These are phyloP conservation scores for Aspergillus sp. DNA, from an alignment of 2,329 filamentous ascomycete species.

Conservation along the genomic window DNA sequence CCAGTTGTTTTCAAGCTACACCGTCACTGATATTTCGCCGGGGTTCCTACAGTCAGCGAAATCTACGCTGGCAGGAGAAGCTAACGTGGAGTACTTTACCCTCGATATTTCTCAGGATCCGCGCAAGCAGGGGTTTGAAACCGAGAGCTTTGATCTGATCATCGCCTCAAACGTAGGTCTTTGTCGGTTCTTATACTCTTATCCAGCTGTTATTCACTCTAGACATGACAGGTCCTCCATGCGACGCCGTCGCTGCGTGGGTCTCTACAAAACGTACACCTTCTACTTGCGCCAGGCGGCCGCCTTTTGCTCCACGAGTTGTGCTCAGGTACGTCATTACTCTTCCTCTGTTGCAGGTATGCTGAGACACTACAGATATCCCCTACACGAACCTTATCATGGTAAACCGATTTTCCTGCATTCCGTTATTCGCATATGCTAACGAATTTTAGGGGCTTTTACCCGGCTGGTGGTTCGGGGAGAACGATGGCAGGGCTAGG, in stretches of 20 bases:
- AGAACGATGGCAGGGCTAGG: neutral
- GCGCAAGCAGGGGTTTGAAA: constrained; percentile 19
- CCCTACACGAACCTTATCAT: neutral
- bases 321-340: neutral
- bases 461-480: neutral
- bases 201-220: too few relatives aligned
- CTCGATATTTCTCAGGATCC: constrained; percentile 24
- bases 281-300: constrained; percentile 33
- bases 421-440: neutral
- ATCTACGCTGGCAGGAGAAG: constrained; percentile 12
- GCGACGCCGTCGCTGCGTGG: constrained; percentile 13
- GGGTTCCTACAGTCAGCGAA: constrained; percentile 19
- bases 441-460: neutral
- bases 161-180: constrained; percentile 24
- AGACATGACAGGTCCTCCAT: constrained; percentile 9
- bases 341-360: neutral
- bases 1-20: constrained; percentile 15
- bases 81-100: constrained; percentile 18
- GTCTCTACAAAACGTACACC: constrained; percentile 17
- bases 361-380: neutral
- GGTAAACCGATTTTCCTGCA: neutral
- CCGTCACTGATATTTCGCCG: constrained; percentile 22
- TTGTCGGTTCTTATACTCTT: constrained; percentile 9
- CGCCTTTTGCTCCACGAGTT: constrained; percentile 39
- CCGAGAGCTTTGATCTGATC: constrained; percentile 22